A percentile compares a stretch with the other conserved stretches of the same genome.
These are phyloP conservation scores for Aspergillus aculeatus DNA, from an alignment of 2,329 filamentous ascomycete genomes.

Conservation along the genomic window DNA sequence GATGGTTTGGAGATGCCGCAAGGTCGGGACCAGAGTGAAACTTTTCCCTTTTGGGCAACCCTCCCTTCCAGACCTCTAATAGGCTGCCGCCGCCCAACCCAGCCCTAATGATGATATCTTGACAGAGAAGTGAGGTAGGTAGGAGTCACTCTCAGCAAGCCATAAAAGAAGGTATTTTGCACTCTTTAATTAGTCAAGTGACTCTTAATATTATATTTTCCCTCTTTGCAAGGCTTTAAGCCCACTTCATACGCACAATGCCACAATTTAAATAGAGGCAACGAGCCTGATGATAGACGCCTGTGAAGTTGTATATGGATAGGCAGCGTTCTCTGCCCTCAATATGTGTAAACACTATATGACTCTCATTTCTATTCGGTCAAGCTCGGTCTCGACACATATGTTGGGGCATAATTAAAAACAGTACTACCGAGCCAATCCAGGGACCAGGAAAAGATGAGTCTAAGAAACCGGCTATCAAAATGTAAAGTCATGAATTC, in stretches of 20 bases:
- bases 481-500: conserved; percentile 1
- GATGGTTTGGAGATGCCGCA: conserved; percentile 28
- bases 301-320: neutral
- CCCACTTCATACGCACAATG: neutral
- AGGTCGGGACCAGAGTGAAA: conserved; percentile 12
- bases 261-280: neutral
- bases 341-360: neutral
- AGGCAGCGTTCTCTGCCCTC: neutral
- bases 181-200: too few relatives aligned
- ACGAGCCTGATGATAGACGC: neutral
- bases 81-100: conserved; percentile 18
- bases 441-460: neutral
- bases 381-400: too few relatives aligned
- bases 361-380: too few relatives aligned
- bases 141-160: neutral
- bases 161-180: too few relatives aligned
- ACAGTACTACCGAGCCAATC: too few relatives aligned
- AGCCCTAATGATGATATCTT: conserved; percentile 16
- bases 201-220: neutral
- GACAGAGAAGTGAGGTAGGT: neutral
- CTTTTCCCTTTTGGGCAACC: conserved; percentile 28
- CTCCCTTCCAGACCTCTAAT: conserved; percentile 18
- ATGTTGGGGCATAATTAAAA: too few relatives aligned
- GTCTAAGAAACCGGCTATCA: neutral
- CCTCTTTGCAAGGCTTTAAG: neutral